phyloP scores from a whole-genome alignment of 2,329 filamentous ascomycete genomes.

The Knufia fluminis region DNA sequence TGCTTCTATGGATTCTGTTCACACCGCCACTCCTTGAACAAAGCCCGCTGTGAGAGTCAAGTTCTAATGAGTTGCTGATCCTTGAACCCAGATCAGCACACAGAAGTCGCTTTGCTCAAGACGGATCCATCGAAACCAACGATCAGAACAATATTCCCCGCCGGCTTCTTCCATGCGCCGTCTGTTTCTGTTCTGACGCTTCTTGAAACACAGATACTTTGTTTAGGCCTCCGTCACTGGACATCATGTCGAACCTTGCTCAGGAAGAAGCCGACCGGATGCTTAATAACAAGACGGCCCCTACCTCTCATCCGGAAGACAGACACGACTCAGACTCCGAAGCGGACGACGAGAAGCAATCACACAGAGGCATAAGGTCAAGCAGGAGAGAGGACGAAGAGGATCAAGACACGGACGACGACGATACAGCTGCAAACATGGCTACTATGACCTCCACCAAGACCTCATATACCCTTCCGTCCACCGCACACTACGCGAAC shows the following conservation, averaged over 20 bases:
- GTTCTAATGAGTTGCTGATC: background rate
- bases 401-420: constrained; percentile 29
- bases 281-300: constrained; percentile 29
- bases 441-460: constrained; percentile 27
- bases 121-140: background rate
- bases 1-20: background rate
- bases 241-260: constrained; percentile 33
- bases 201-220: background rate
- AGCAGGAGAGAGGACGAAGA: constrained; percentile 21
- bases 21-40: background rate
- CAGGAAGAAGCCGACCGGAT: constrained; percentile 40
- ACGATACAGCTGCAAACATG: constrained; percentile 26
- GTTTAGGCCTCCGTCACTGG: constrained; percentile 10
- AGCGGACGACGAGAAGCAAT: constrained; percentile 15
- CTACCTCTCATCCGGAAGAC: constrained; percentile 36
- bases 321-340: constrained; percentile 22
- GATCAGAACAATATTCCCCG: background rate
- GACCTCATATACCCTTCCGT: constrained; percentile 35
- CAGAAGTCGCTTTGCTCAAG: background rate
- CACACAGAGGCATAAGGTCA: constrained; percentile 19
- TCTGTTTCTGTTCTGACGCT: background rate
- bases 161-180: background rate
- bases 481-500: constrained; percentile 39
- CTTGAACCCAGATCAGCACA: background rate
- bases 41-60: background rate